Conservation (phyloP, 306 rosid genomes). For the Sicyos baderoa region DNA sequence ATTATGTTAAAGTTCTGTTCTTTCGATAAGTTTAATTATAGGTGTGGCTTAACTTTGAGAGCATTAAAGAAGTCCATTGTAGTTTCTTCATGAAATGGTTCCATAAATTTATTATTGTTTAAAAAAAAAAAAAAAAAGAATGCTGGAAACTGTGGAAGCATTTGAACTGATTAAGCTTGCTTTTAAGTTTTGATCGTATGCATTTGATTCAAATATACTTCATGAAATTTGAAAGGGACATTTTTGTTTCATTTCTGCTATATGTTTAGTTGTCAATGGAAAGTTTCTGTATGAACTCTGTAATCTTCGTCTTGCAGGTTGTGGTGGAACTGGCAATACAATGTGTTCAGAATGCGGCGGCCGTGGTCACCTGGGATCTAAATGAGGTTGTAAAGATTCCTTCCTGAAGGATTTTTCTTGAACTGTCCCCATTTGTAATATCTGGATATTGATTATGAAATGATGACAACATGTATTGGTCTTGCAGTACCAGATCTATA, state of each 20-base stretch:
- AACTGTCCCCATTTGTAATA: neutral
- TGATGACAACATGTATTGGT: neutral
- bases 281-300: neutral
- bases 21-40: neutral
- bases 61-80: neutral
- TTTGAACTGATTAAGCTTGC: no score
- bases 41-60: neutral
- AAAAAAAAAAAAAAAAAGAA: no score
- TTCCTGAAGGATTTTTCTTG: slow-evolving; percentile 17
- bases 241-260: neutral
- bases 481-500: slow-evolving; percentile 6
- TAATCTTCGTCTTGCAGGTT: slow-evolving; percentile 36
- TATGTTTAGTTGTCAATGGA: neutral
- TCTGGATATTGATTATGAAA: neutral
- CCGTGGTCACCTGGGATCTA: slow-evolving; percentile 51
- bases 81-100: no score
- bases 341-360: slow-evolving; percentile 82
- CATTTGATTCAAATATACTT: neutral
- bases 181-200: neutral
- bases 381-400: slow-evolving; percentile 23
- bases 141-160: no score
- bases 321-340: slow-evolving; percentile 75
- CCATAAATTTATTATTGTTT: no score
- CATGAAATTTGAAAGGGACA: neutral
- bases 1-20: neutral